Conservation (phyloP, 768 basidiomycete genomes). For the Lactarius quietus region DNA sequence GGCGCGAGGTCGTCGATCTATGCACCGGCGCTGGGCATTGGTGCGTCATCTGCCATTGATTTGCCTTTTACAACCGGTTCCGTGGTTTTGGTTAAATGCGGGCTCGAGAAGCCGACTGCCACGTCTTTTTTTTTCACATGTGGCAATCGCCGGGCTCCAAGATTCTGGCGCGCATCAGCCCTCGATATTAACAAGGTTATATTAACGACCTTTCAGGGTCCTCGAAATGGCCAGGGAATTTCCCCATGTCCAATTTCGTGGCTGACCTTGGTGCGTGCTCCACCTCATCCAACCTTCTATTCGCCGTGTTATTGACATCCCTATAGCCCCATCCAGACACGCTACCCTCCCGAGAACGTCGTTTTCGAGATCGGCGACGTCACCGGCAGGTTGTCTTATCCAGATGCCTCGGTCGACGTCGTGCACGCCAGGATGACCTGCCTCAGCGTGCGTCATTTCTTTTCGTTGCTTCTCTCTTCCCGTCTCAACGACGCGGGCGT, state of each 20-base stretch:
- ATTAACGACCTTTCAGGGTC: conserved; percentile 44
- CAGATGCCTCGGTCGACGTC: conserved; percentile 54
- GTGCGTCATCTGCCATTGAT: conserved; percentile 39
- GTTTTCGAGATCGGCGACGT: conserved; percentile 66
- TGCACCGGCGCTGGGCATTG: conserved; percentile 74
- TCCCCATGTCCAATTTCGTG: conserved; percentile 61
- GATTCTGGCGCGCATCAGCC: neutral
- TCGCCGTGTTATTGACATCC: neutral
- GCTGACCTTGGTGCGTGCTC: conserved; percentile 73
- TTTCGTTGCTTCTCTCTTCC: neutral
- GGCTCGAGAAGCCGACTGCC: conserved; percentile 20
- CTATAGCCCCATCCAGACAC: conserved; percentile 70
- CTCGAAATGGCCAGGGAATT: conserved; percentile 70
- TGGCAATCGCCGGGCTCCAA: neutral
- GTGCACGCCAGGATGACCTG: conserved; percentile 60
- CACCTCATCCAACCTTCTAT: too few relatives aligned
- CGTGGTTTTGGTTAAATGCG: neutral
- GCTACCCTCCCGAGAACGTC: conserved; percentile 57
- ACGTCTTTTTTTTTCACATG: neutral
- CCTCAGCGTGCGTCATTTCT: conserved; percentile 51
- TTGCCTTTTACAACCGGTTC: conserved; percentile 26
- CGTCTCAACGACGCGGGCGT: conserved; percentile 20
- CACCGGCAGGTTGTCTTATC: conserved; percentile 46
- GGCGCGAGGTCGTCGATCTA: conserved; percentile 61
- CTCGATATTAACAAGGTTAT: neutral